A percentile compares a stretch with the other conserved stretches of the same genome.
Conservation (phyloP, 2,329 filamentous ascomycete genomes). For the Cladobotryum mycophilum region DNA sequence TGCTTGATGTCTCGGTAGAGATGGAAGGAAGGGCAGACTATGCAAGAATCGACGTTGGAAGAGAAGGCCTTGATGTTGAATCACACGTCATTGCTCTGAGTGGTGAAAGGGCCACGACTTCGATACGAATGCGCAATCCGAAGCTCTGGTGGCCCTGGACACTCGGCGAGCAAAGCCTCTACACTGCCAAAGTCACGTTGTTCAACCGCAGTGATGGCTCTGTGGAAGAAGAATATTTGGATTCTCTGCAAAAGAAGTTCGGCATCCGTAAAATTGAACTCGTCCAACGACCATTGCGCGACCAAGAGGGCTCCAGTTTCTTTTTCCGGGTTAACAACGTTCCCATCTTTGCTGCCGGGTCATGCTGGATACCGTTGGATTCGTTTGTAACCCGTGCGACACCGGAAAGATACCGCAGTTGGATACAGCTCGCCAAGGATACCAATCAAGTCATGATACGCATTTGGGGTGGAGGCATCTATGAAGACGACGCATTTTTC, state of each 20-base stretch:
- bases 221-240: slow-evolving; percentile 1
- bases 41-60: neutral
- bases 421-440: slow-evolving; percentile 63
- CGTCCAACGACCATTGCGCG: slow-evolving; percentile 50
- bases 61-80: neutral
- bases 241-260: slow-evolving; percentile 40
- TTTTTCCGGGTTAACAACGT: slow-evolving; percentile 69
- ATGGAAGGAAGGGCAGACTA: slow-evolving; percentile 2
- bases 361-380: slow-evolving; percentile 72
- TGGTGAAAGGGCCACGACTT: neutral
- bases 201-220: slow-evolving; percentile 22
- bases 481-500: slow-evolving; percentile 61
- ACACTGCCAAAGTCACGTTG: slow-evolving; percentile 50
- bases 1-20: neutral
- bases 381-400: slow-evolving; percentile 64
- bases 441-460: slow-evolving; percentile 72
- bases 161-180: slow-evolving; percentile 64
- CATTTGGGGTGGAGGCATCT: slow-evolving; percentile 66
- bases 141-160: slow-evolving; percentile 66
- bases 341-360: slow-evolving; percentile 68
- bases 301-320: slow-evolving; percentile 53
- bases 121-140: slow-evolving; percentile 34
- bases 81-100: neutral
- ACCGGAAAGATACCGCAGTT: slow-evolving; percentile 57
- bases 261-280: slow-evolving; percentile 57